These are phyloP conservation scores for Oxyria digyna DNA, from an alignment of 148 eudicot species.

Conservation along the genomic window DNA sequence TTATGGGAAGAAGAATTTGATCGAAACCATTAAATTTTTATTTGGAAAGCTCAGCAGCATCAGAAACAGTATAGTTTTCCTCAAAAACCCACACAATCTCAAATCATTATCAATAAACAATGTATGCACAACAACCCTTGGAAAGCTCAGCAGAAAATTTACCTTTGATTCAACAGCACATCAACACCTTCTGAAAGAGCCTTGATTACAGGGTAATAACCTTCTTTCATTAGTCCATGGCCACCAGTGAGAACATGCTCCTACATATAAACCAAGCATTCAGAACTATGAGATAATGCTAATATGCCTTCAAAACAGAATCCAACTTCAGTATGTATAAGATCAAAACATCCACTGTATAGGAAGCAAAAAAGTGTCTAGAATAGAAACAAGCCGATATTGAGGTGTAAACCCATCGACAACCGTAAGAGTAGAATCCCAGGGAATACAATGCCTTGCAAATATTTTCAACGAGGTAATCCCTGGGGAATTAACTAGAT, in stretches of 20 bases:
- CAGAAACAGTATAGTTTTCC: background rate
- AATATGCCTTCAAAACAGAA: constrained; percentile 1
- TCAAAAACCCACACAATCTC: background rate
- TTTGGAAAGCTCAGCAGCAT: background rate
- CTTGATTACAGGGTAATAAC: constrained; percentile 78
- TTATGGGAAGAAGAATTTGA: too few species aligned
- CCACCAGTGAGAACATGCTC: constrained; percentile 96
- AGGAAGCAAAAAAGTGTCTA: background rate
- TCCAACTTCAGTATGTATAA: background rate
- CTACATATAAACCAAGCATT: constrained; percentile 24
- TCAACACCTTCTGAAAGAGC: constrained; percentile 72
- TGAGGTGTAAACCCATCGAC: background rate
- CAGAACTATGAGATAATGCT: background rate
- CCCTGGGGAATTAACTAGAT: background rate
- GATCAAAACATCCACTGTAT: background rate
- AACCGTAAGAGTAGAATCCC: background rate
- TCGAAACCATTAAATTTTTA: too few species aligned
- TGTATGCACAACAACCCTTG: background rate
- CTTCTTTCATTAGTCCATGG: constrained; percentile 94
- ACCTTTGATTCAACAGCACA: constrained; percentile 82
- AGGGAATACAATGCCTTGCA: background rate
- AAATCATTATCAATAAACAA: background rate
- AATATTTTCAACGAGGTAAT: background rate
- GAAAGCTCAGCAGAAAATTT: constrained; percentile 1
- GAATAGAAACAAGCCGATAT: background rate